Evolutionary conservation across 208 protist species (phyloP).

Genomic region (Trypanosoma boissoni): DNA sequence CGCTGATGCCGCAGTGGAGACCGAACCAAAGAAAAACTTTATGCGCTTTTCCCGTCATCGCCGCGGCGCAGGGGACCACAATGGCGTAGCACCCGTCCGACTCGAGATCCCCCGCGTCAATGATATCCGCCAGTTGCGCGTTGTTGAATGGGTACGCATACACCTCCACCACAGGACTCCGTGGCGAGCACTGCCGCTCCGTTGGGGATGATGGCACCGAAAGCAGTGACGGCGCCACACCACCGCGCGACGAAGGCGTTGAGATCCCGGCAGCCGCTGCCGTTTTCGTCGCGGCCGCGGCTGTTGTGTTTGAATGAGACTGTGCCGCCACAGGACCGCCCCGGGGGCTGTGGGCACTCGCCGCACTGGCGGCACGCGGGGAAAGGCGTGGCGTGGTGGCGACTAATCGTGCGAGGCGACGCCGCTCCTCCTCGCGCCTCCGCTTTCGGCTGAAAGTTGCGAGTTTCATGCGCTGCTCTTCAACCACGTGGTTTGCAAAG

Average conservation of each 20-base stretch:
- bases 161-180: constrained; percentile 16
- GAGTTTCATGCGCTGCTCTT: constrained; percentile 6
- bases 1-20: constrained; percentile 22
- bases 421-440: constrained; percentile 12
- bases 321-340: too few relatives aligned
- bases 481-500: constrained; percentile 21
- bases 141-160: constrained; percentile 47
- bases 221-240: neutral
- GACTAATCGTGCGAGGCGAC: constrained; percentile 7
- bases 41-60: neutral
- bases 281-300: neutral
- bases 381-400: constrained; percentile 10
- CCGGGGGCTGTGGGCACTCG: too few relatives aligned
- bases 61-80: constrained; percentile 30
- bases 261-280: constrained; percentile 11
- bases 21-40: constrained; percentile 59
- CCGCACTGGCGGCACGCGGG: neutral
- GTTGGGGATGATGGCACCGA: neutral
- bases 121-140: constrained; percentile 20
- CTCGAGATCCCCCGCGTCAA: constrained; percentile 56
- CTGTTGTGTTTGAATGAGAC: neutral
- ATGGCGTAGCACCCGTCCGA: constrained; percentile 49
- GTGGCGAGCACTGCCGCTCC: too few relatives aligned
- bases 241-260: neutral
- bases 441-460: constrained; percentile 19